Percentiles rank a stretch among this genome's conserved stretches.
These are phyloP conservation scores for Amylocystis lapponica DNA, from an alignment of 768 basidiomycete species.

Conservation along the genomic window DNA sequence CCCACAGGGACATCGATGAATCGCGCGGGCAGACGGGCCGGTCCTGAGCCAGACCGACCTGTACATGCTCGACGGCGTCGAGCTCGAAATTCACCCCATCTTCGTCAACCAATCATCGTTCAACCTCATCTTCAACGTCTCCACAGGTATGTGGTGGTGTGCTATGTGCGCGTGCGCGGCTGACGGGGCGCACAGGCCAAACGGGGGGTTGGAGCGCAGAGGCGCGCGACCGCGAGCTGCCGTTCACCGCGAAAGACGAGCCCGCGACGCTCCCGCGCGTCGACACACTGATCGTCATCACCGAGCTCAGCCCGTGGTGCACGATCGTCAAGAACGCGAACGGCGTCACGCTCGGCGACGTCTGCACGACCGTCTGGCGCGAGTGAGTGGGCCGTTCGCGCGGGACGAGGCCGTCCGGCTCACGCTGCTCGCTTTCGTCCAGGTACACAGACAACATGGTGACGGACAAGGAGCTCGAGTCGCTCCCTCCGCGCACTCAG, in stretches of 20 bases:
- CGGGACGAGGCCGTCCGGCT: not conserved
- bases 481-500: slow-evolving; percentile 58
- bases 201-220: slow-evolving; percentile 58
- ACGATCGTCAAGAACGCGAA: slow-evolving; percentile 64
- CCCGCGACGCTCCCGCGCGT: slow-evolving; percentile 35
- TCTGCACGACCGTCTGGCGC: slow-evolving; percentile 67
- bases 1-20: no score
- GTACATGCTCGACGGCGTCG: slow-evolving; percentile 59
- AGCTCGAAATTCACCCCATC: slow-evolving; percentile 71
- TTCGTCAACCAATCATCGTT: slow-evolving; percentile 46
- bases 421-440: not conserved
- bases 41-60: slow-evolving; percentile 76
- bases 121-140: slow-evolving; percentile 68
- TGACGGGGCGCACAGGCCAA: slow-evolving; percentile 39
- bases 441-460: slow-evolving; percentile 69
- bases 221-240: slow-evolving; percentile 52
- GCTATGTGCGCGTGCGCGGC: no score
- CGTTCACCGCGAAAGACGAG: slow-evolving; percentile 36
- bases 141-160: slow-evolving; percentile 43
- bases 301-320: slow-evolving; percentile 68
- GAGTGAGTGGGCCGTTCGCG: slow-evolving; percentile 46
- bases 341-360: slow-evolving; percentile 73
- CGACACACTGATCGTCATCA: slow-evolving; percentile 30
- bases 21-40: slow-evolving; percentile 70
- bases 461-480: slow-evolving; percentile 58